Evolutionary conservation across 805 yeast genomes (phyloP), one percentile per base, ranked within the genome.

Genomic region (Wickerhamomyces rabaulensis): DNA sequence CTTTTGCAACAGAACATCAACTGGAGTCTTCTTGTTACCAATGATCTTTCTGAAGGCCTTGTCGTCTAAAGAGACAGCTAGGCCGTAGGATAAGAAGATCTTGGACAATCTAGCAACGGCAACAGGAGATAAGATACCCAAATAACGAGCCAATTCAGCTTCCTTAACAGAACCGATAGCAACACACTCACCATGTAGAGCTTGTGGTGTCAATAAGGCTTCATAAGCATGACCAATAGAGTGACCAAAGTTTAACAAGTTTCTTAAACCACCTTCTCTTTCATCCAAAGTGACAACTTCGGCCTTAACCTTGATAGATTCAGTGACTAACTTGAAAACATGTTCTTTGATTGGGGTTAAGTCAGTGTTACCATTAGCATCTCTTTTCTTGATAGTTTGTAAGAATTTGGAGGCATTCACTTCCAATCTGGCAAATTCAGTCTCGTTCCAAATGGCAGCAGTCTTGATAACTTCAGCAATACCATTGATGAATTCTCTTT

Each of bases 391-490:
- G 43, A 92, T 82, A n/a, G 84, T 80, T 26, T 78, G 70, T 49
- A 88, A 73, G 62, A 94, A 91, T 12, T 66, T 64, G 37, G 78
- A 75, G 25, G 96, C 82, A 61, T 89, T 80, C 27, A 73, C 67
- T 66, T 94, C 99, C 49, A 94, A 76, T 54, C 98, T 75, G 38
- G 83, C 71, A 64, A 94, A 94, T 62, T 94, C 99, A 0, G 61
- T 73, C 52, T 87, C 96, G 63, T 91, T 84, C 98, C 98, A 94
- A 60, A 94, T 91, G 22, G 97, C 97, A 19, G 98, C 98, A 15
- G 99, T 94, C 69, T 94, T 94, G 57, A 94, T 84, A 42, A 94
- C 97, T 68, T 94, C 99, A 5, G 96, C 96, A 91, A 94, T 94
- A 51, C 99, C 99, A 62, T 94, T 94, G 58, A 94, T 87, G 65